Conservation (phyloP, 352 stramenopile species). For the Phytopythium helicoides region DNA sequence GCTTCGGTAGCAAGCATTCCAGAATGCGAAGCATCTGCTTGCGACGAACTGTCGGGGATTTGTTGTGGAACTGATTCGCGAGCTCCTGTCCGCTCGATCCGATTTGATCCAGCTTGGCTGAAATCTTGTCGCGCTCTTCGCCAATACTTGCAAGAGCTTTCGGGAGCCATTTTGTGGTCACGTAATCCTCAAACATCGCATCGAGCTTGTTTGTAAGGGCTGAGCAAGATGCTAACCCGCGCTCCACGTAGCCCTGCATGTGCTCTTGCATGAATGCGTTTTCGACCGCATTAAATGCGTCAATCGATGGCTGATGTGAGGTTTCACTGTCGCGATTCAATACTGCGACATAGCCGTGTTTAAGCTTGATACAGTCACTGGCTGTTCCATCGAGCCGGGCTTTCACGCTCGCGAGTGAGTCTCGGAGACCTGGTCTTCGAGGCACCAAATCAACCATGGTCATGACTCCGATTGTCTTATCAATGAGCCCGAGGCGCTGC, state of each 20-base stretch:
- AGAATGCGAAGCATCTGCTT: conserved; percentile 15
- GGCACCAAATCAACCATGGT: conserved; percentile 39
- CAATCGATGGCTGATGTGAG: conserved; percentile 12
- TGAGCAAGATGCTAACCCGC: conserved; percentile 21
- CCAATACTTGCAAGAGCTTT: conserved; percentile 10
- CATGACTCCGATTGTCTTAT: conserved; percentile 38
- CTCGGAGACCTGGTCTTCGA: conserved; percentile 17
- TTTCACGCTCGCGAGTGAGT: conserved; percentile 22
- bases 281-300: conserved; percentile 21
- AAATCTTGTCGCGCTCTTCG: not conserved
- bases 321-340: conserved; percentile 30
- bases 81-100: conserved; percentile 18
- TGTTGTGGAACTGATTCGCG: conserved; percentile 15
- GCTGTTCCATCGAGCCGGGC: conserved; percentile 24
- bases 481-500: conserved; percentile 27
- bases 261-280: conserved; percentile 26
- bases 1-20: conserved; percentile 11
- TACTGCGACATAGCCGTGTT: conserved; percentile 39
- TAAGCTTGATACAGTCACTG: conserved; percentile 27
- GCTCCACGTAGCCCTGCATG: conserved; percentile 19
- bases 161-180: conserved; percentile 25
- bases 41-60: conserved; percentile 6
- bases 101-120: conserved; percentile 6
- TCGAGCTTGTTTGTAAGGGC: conserved; percentile 27
- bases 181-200: conserved; percentile 30